Percentiles rank a stretch among this genome's conserved stretches.
Evolutionary conservation across 2,329 filamentous ascomycete species (phyloP).

Genomic region (Cordyceps tenuipes): DNA sequence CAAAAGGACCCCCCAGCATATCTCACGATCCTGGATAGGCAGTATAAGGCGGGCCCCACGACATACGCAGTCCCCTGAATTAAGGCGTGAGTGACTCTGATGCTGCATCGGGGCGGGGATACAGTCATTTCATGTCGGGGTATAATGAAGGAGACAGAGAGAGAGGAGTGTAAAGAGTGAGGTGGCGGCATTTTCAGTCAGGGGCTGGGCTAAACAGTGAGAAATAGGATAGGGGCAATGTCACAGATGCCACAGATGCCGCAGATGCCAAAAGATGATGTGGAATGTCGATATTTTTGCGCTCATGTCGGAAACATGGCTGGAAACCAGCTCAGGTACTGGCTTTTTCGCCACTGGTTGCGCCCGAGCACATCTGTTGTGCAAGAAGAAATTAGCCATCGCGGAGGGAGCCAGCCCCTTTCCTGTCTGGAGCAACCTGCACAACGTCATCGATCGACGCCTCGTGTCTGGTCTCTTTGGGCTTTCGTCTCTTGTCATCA

Average conservation of each 20-base stretch:
- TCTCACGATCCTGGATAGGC: background rate
- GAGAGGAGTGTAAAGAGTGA: background rate
- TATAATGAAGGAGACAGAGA: background rate
- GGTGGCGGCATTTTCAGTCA: background rate
- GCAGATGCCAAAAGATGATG: background rate
- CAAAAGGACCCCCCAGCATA: background rate
- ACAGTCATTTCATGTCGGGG: background rate
- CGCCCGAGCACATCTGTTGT: background rate
- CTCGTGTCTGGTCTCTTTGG: too few relatives aligned
- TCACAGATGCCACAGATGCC: background rate
- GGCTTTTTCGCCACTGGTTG: background rate
- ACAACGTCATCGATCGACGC: slow-evolving; percentile 10
- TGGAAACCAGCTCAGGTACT: background rate
- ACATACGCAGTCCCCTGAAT: background rate
- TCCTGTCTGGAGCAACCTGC: background rate
- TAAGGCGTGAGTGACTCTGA: background rate
- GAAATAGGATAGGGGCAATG: slow-evolving; percentile 4
- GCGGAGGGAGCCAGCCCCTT: background rate
- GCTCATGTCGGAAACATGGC: slow-evolving; percentile 1
- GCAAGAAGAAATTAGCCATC: background rate
- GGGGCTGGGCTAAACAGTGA: background rate
- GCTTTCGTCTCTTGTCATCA: background rate
- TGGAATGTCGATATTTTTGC: background rate
- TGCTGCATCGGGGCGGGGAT: slow-evolving; percentile 1
- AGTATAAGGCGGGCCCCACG: background rate